These are phyloP conservation scores for Cladorrhinum sp. DNA, from an alignment of 2,329 filamentous ascomycete species.

Conservation along the genomic window DNA sequence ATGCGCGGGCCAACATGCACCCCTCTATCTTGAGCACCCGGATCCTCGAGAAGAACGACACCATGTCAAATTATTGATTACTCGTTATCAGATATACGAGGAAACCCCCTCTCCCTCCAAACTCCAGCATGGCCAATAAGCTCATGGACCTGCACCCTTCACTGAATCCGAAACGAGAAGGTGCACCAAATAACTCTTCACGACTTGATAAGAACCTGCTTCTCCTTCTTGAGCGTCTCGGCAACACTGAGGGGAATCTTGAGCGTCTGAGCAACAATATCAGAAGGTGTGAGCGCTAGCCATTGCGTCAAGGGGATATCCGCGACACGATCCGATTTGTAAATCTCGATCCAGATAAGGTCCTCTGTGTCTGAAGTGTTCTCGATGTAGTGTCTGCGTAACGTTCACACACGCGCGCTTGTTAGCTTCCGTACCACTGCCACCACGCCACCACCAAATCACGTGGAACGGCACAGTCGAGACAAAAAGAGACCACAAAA, in stretches of 20 bases:
- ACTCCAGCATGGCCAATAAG: neutral
- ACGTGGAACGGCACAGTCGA: neutral
- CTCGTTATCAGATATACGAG: neutral
- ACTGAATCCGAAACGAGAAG: no score
- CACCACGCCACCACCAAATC: slow-evolving; percentile 49
- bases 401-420: slow-evolving; percentile 28
- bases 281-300: slow-evolving; percentile 55
- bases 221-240: slow-evolving; percentile 58
- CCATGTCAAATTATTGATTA: neutral
- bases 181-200: no score
- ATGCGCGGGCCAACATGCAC: no score
- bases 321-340: slow-evolving; percentile 50
- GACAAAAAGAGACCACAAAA: neutral
- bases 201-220: slow-evolving; percentile 50
- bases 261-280: slow-evolving; percentile 58
- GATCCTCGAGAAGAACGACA: no score
- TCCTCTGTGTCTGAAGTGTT: slow-evolving; percentile 54
- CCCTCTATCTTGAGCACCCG: no score
- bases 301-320: slow-evolving; percentile 58
- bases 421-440: slow-evolving; percentile 48
- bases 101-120: neutral
- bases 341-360: slow-evolving; percentile 57
- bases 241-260: slow-evolving; percentile 58
- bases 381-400: slow-evolving; percentile 56
- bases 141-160: no score